Base-by-base conservation (phyloP, 306 rosid species). In the Spatholobus suberectus region DNA sequence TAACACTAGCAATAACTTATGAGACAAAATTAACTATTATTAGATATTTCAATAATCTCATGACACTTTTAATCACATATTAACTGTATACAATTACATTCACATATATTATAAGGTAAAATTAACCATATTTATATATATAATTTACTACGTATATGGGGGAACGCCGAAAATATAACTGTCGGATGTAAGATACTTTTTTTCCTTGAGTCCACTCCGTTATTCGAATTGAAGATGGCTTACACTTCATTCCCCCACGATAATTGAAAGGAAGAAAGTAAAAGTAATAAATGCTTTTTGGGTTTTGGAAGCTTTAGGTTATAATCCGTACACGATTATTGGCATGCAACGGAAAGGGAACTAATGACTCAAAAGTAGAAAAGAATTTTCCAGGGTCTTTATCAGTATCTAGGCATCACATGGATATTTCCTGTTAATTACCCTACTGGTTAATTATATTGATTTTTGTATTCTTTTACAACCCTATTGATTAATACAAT, bases 211-310 rank as follows among this genome's bases (percentile, higher is more conserved):
- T 76, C 69, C 18, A 34, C 17, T 5, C 29, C 52, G 47, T n/a
- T 35, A 47, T 63, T 1, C 2, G 20, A 37, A 66, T 20, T 69
- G 37, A n/a, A 47, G 20, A 68, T 75, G 40, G 26, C 58, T 46
- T 67, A 55, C 74, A 18, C 52, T 37, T 76, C 70, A 68, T 62
- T 41, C 10, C 1, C 26, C 49, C 21, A 10, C 76, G 76, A 81
- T 80, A 81, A 76, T 81, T 81, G 71, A 76, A 61, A 80, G 43
- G 41, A 66, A 46, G 57, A 77, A 47, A 75, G 68, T 51, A 70
- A 76, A 66, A 59, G 77, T 76, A 70, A n/a, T n/a, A 34, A 40
- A 69, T 52, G 74, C 63, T 70, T 75, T 76, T n/a, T 29, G 32
- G 32, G 32, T 29, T 29, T 29, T 29, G 32, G 32, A 29, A 29